Evolutionary conservation across 331 rosid genomes (phyloP), one percentile per base, ranked within the genome.

Genomic region (Prunus yedoensis): DNA sequence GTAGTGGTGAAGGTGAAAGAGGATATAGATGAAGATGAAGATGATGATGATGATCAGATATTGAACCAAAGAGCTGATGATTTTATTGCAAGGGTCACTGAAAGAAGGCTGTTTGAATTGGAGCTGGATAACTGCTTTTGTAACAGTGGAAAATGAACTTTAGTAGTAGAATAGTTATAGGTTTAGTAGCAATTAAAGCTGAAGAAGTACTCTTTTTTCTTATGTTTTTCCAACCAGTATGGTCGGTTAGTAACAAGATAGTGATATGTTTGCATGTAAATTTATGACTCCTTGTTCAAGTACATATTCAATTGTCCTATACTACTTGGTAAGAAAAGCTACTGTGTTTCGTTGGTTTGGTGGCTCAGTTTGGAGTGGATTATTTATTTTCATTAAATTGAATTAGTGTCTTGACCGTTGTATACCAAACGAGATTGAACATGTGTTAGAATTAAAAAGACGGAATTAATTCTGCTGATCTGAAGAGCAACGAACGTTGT

Each of bases 11-110:
- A 67, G 17, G 45, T 73, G 51, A 18, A 60, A n/a, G 43, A 66
- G 21, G 84, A 83, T 64, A 23, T 50, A 45, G 79, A 14, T 60
- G 63, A 68, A 5, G 79, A 54, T 14, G 70, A 69, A 41, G 78
- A 38, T 30, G 69, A 49, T 12, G 78, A 76, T 35, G 80, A 76
- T 17, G 90, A 86, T 30, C 61, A 47, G 68, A 94, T 86, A 69
- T 77, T 94, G 79, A 88, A 35, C 66, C 86, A 63, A 89, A 94
- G 97, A 81, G 96, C 94, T 54, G 98, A 93, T 66, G 96, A 88
- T 71, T 87, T 87, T 65, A 91, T 93, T 79, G 96, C 94, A 45
- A 94, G 93, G 86, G 89, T 90, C 12, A 89, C 85, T 58, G 82
- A 80, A 74, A 89, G 87, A 54, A 88, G 94, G 83, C 75, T 61